Evolutionary conservation across 192 early-diverging fungal genomes (phyloP).

Genomic region (Backusella australiensis): DNA sequence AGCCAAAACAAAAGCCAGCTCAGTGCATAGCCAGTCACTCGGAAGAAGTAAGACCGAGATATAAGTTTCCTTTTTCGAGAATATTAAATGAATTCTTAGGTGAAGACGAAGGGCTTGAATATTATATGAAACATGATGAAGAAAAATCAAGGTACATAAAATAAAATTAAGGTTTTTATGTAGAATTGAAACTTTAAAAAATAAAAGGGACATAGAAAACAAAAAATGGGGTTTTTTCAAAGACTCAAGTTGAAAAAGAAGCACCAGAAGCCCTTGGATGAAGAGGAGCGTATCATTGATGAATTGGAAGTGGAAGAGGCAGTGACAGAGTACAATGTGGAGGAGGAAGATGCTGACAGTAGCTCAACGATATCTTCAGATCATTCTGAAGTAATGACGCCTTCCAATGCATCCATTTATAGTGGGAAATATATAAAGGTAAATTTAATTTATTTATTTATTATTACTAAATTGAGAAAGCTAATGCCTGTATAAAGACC

Average conservation of each 20-base stretch:
- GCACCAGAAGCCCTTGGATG: background rate
- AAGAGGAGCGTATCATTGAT: background rate
- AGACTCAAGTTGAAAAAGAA: conserved; percentile 11
- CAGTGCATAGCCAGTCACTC: background rate
- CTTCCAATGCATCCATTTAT: background rate
- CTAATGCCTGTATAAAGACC: background rate
- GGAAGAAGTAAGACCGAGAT: background rate
- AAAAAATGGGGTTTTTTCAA: conserved; percentile 8
- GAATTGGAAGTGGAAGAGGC: background rate
- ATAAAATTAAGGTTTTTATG: background rate
- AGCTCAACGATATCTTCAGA: background rate
- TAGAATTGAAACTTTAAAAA: background rate
- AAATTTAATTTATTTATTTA: background rate
- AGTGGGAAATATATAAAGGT: conserved; percentile 1
- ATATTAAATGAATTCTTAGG: background rate
- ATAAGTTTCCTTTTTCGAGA: background rate
- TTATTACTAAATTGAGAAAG: background rate
- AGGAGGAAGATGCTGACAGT: background rate
- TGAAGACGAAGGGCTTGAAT: background rate
- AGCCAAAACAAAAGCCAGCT: background rate
- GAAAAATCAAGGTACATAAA: background rate
- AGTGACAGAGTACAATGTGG: background rate
- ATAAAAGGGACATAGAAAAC: conserved; percentile 4
- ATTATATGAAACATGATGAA: background rate
- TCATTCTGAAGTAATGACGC: background rate